phyloP scores from a whole-genome alignment of 805 yeast genomes.

The Starmerella asiatica region DNA sequence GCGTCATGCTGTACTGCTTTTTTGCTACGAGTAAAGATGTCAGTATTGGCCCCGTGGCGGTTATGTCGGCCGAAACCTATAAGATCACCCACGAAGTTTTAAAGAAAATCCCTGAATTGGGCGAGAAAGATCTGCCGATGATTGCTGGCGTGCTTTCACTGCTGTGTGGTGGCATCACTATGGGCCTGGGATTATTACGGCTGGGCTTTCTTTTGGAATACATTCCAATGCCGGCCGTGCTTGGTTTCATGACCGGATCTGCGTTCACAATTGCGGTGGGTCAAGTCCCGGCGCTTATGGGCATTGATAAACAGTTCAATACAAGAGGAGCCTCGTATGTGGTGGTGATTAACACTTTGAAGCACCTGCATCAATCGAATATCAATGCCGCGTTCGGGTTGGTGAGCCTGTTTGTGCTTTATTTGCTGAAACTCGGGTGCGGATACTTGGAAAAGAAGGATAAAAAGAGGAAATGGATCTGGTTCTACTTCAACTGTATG shows the following conservation, averaged over 20 bases:
- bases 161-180: constrained; percentile 72
- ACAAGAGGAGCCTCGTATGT: constrained; percentile 58
- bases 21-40: constrained; percentile 95
- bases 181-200: constrained; percentile 69
- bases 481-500: constrained; percentile 61
- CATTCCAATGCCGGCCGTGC: constrained; percentile 80
- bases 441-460: constrained; percentile 47
- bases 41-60: constrained; percentile 94
- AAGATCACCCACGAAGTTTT: constrained; percentile 59
- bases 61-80: constrained; percentile 77
- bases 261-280: constrained; percentile 73
- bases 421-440: constrained; percentile 53
- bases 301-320: constrained; percentile 48
- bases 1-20: constrained; percentile 74
- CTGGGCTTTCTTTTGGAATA: constrained; percentile 80
- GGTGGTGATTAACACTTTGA: constrained; percentile 58
- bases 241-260: constrained; percentile 92
- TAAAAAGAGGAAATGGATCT: constrained; percentile 43
- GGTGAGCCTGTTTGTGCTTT: constrained; percentile 57
- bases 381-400: constrained; percentile 85
- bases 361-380: constrained; percentile 53
- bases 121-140: constrained; percentile 40
- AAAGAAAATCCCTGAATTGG: constrained; percentile 31
- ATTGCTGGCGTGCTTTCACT: constrained; percentile 72
- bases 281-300: constrained; percentile 79